phyloP scores from a whole-genome alignment of 768 basidiomycete species.

The Cubamyces lactineus region DNA sequence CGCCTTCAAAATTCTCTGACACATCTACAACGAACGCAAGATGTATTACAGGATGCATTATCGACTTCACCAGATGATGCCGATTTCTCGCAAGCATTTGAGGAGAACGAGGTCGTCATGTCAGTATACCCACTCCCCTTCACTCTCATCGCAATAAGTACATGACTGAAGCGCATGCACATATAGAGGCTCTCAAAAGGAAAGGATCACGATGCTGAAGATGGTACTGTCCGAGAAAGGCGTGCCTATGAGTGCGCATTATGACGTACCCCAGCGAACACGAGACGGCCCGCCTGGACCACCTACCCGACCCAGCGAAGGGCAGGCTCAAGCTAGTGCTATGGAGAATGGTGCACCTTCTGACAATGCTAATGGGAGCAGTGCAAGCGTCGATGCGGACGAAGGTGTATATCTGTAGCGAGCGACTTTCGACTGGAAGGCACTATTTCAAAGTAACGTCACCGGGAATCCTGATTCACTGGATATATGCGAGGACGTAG shows the following conservation, averaged over 20 bases:
- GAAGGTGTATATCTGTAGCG: slow-evolving; percentile 8
- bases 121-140: slow-evolving; percentile 34
- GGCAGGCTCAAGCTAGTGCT: neutral
- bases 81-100: slow-evolving; percentile 60
- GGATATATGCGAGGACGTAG: too few species aligned
- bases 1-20: slow-evolving; percentile 73
- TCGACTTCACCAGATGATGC: slow-evolving; percentile 46
- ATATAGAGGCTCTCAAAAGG: slow-evolving; percentile 73
- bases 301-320: neutral
- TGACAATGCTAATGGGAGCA: neutral
- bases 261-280: slow-evolving; percentile 31
- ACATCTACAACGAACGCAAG: slow-evolving; percentile 66
- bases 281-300: neutral
- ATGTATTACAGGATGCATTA: slow-evolving; percentile 52
- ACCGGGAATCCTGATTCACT: too few species aligned
- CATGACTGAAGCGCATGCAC: too few species aligned
- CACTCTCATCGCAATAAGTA: neutral
- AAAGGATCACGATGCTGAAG: slow-evolving; percentile 68
- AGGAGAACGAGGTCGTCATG: slow-evolving; percentile 80
- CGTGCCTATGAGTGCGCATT: slow-evolving; percentile 49
- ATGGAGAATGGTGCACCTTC: neutral
- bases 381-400: neutral
- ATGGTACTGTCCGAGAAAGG: slow-evolving; percentile 69
- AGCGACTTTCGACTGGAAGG: too few species aligned
- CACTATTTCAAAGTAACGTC: too few species aligned